Evolutionary conservation across 192 early-diverging fungal genomes (phyloP).

Genomic region (Pilobolus umbonatus): DNA sequence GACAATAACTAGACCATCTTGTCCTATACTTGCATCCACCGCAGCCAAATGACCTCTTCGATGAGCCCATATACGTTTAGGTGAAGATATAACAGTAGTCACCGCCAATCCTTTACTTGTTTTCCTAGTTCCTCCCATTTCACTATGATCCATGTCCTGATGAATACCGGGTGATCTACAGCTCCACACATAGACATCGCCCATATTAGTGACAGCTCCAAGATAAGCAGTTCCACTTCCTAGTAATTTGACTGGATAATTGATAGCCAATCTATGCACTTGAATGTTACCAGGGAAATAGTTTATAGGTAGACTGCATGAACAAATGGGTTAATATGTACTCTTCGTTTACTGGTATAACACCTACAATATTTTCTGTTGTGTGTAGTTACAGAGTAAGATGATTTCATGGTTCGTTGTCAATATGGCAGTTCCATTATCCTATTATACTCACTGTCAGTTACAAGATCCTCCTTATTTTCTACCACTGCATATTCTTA

Average conservation of each 20-base stretch:
- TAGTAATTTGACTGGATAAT: conserved; percentile 21
- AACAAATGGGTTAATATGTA: neutral
- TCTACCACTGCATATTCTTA: conserved; percentile 10
- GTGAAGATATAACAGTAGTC: conserved; percentile 18
- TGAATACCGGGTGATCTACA: conserved; percentile 9
- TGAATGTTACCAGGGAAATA: conserved; percentile 35
- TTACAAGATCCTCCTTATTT: too few species aligned
- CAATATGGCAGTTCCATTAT: conserved; percentile 63
- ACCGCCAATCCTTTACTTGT: neutral
- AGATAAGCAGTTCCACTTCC: conserved; percentile 22
- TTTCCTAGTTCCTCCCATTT: neutral
- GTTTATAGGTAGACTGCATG: conserved; percentile 17
- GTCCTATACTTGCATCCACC: conserved; percentile 60
- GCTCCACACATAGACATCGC: conserved; percentile 59
- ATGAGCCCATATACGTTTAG: conserved; percentile 56
- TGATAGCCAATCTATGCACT: conserved; percentile 7
- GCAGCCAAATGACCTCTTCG: conserved; percentile 44
- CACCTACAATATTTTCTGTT: conserved; percentile 39
- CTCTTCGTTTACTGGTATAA: too few species aligned
- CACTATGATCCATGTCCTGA: neutral
- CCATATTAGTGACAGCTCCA: conserved; percentile 34
- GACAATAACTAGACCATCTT: conserved; percentile 62
- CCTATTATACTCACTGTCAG: conserved; percentile 21
- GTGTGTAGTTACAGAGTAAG: conserved; percentile 49
- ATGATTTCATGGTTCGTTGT: conserved; percentile 50